Base-by-base conservation (phyloP, 345 rosid genomes). In the Ailanthus altissimus region DNA sequence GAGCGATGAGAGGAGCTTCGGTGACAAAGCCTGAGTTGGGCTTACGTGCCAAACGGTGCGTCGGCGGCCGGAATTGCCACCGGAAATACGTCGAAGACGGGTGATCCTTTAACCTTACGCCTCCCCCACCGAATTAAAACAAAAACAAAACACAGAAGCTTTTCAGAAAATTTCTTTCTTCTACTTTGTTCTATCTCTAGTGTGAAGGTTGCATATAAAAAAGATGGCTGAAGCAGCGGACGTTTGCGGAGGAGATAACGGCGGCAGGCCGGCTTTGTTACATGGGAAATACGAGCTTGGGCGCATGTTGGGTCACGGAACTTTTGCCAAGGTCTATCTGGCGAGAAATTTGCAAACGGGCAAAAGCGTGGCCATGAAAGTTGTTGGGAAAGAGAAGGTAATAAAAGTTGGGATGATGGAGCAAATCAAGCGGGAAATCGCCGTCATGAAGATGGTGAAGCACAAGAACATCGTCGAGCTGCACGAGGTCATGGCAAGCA, bases 61-160 rank as follows among this genome's bases (percentile, higher is more conserved):
- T 85, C 74, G 95, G 92, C 91, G 94, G 92, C 91, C 73, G 98
- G 63, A 94, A 85, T 67, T 88, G 97, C 83, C 97, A 95, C 90
- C 91, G 97, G 74, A 92, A 95, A 82, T 94, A 93, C 91, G 96
- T 95, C 60, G 99, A 91, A 71, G 97, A 93, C 94, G 97, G 98
- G 92, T 93, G 97, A 93, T 86, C 83, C 62, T 11, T 62, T 5
- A 81, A 6, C 59, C 21, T 11, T 14, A 72, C 9, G 25, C n/a
- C 8, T 14, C 36, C 45, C 59, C n/a, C 40, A 40, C 50, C 57
- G 16, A 51, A n/a, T n/a, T n/a, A n/a, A 15, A 51, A 2, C 43
- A 4, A 15, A 18, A 21, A 18, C 38, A n/a, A n/a, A n/a, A 63
- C 45, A 13, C 67, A 16, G 18, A 8, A 63, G 10, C 7, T 9